These are phyloP conservation scores for Fonsecaea erecta DNA, from an alignment of 2,329 filamentous ascomycete genomes.

Conservation along the genomic window DNA sequence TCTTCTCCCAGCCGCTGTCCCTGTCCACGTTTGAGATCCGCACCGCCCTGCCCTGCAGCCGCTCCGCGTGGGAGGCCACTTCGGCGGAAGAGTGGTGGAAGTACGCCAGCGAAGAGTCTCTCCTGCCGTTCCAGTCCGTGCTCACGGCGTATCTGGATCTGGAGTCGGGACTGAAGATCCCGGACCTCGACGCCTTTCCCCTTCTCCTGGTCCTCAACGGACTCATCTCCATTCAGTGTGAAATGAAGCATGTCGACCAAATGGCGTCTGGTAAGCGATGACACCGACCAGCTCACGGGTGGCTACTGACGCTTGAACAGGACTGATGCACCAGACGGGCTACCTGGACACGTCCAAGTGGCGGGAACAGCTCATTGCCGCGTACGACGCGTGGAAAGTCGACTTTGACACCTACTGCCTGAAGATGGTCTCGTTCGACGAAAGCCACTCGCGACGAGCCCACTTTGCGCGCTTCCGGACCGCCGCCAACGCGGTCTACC, in stretches of 20 bases:
- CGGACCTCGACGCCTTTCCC: conserved; percentile 57
- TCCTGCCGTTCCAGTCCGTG: conserved; percentile 45
- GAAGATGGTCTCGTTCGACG: conserved; percentile 44
- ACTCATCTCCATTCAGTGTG: conserved; percentile 66
- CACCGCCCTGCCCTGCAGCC: conserved; percentile 60
- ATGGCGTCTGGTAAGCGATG: conserved; percentile 39
- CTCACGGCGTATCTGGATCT: conserved; percentile 63
- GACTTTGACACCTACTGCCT: conserved; percentile 62
- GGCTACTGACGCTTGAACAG: neutral
- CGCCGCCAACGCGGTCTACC: conserved; percentile 61
- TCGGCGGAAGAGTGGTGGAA: conserved; percentile 57
- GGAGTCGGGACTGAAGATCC: conserved; percentile 41
- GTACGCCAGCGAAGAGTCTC: conserved; percentile 46
- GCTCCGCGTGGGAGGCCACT: conserved; percentile 62
- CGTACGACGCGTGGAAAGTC: conserved; percentile 63
- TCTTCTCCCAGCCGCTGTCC: conserved; percentile 69
- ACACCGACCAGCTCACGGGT: neutral
- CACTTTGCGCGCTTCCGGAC: conserved; percentile 56
- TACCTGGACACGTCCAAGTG: conserved; percentile 46
- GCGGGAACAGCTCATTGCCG: conserved; percentile 57
- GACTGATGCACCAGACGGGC: conserved; percentile 42
- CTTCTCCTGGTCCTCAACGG: conserved; percentile 63
- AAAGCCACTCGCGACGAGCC: conserved; percentile 37
- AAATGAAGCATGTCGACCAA: conserved; percentile 66
- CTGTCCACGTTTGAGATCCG: conserved; percentile 69